phyloP scores from a whole-genome alignment of 352 stramenopile genomes.

The Elongisporangium senticosum region DNA sequence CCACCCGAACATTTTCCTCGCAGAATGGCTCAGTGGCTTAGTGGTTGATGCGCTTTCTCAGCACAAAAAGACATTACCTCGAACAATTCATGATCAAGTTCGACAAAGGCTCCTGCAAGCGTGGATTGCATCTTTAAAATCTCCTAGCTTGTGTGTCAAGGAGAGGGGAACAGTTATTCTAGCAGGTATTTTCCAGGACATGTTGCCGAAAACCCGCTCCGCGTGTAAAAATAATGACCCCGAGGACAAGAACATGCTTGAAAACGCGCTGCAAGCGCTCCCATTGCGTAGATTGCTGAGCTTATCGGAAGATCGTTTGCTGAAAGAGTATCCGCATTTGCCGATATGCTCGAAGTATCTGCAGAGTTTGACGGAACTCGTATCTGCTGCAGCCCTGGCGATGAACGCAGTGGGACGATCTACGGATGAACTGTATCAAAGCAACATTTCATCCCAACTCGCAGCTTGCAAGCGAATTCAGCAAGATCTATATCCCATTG shows the following conservation, averaged over 20 bases:
- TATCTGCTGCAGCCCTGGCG: slow-evolving; percentile 61
- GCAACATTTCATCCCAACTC: slow-evolving; percentile 29
- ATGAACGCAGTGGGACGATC: slow-evolving; percentile 44
- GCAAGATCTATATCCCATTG: slow-evolving; percentile 54
- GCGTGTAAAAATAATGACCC: slow-evolving; percentile 3
- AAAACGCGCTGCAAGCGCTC: slow-evolving; percentile 42
- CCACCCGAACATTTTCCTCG: slow-evolving; percentile 83
- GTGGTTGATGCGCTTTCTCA: slow-evolving; percentile 53
- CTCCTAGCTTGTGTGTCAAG: slow-evolving; percentile 82
- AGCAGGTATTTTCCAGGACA: slow-evolving; percentile 69
- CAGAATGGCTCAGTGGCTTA: slow-evolving; percentile 78
- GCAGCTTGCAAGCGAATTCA: slow-evolving; percentile 59
- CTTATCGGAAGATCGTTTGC: slow-evolving; percentile 66
- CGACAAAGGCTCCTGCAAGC: slow-evolving; percentile 64
- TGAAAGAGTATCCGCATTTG: slow-evolving; percentile 69
- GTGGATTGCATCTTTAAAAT: slow-evolving; percentile 83
- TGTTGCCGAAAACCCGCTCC: slow-evolving; percentile 40
- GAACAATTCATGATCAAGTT: slow-evolving; percentile 38
- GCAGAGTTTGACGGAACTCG: slow-evolving; percentile 79
- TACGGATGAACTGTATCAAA: slow-evolving; percentile 45
- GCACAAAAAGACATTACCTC: slow-evolving; percentile 35
- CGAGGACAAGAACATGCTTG: slow-evolving; percentile 21
- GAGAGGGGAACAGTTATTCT: slow-evolving; percentile 78
- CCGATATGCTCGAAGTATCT: slow-evolving; percentile 82
- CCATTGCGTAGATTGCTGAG: slow-evolving; percentile 66